Evolutionary conservation across 352 stramenopile genomes (phyloP), one percentile per base, ranked within the genome.

Genomic region (Pythium insidiosum): DNA sequence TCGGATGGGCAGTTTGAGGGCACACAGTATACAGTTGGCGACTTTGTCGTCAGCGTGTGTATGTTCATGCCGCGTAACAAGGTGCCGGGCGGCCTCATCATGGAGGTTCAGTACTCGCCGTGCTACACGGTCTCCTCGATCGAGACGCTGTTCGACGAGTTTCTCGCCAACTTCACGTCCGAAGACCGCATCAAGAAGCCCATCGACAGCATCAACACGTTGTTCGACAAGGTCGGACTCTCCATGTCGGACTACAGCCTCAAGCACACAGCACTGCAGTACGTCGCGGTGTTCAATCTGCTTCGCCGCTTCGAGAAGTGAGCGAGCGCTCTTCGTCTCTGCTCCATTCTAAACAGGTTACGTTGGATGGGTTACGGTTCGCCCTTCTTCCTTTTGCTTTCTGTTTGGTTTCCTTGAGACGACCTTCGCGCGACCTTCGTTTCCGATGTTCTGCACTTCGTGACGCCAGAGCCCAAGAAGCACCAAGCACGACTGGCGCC

Each of bases 41-140:
- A 93, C 58, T 93, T 93, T 43, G 59, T 82, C 19, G 76, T 93
- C 46, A 87, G 80, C 58, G 72, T 93, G 5, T 90, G 80, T 41
- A 90, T 77, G 16, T 90, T 93, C 67, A 89, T 93, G 68, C 85
- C 75, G 33, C 77, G 80, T 47, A 89, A 80, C 53, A 90, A 87
- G 45, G 59, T 84, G 30, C 80, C 80, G 22, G 67, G 74, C 46
- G 80, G 80, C 4, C 74, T 93, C 43, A 68, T 89, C 35, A 58
- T 93, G 48, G 80, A 93, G 50, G 68, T 93, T 33, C 77, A 93
- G 61, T 93, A 93, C 63, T 62, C 75, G 40, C 77, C 80, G 47
- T 90, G 75, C 58, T 84, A 85, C 49, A 84, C 74, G 4, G 73
- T 86, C 11, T 61, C 77, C 16, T 73, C 80, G 10, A 61, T 86